phyloP scores from a whole-genome alignment of 2,329 filamentous ascomycete species.

The Periconia sp. region DNA sequence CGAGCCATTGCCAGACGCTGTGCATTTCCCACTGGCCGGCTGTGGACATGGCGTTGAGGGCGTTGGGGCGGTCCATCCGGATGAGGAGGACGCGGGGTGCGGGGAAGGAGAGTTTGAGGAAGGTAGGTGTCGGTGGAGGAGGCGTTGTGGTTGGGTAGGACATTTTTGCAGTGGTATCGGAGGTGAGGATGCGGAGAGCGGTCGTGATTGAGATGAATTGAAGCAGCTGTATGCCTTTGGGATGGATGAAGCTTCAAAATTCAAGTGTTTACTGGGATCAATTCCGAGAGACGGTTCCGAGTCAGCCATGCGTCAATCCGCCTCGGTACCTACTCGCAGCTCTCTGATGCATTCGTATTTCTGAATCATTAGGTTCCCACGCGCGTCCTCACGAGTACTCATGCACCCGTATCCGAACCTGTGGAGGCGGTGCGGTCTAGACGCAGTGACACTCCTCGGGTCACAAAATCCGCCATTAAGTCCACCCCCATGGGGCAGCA shows the following conservation, averaged over 20 bases:
- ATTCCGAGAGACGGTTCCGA: too few species aligned
- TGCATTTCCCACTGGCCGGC: slow-evolving; percentile 53
- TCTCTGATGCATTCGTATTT: too few species aligned
- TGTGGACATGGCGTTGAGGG: slow-evolving; percentile 47
- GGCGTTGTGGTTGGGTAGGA: slow-evolving; percentile 10
- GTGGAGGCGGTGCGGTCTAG: too few species aligned
- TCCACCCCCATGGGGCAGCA: slow-evolving; percentile 4
- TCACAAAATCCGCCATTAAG: slow-evolving; percentile 3
- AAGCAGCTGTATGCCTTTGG: too few species aligned
- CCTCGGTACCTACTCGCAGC: slow-evolving; percentile 1
- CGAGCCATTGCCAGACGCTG: slow-evolving; percentile 56
- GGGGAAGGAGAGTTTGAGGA: slow-evolving; percentile 48
- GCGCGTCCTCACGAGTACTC: too few species aligned
- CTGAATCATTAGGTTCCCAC: slow-evolving; percentile 1
- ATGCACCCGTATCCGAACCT: too few species aligned
- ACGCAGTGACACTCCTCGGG: not conserved
- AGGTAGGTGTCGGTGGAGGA: slow-evolving; percentile 22
- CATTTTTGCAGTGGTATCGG: slow-evolving; percentile 2
- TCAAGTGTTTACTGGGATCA: too few species aligned
- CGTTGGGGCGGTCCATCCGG: slow-evolving; percentile 52
- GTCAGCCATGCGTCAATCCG: slow-evolving; percentile 1
- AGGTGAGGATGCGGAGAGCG: not conserved
- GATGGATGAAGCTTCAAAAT: too few species aligned
- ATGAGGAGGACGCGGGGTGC: slow-evolving; percentile 52
- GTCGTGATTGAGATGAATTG: too few species aligned